phyloP scores from a whole-genome alignment of 345 rosid species.

The Populus ilicifolia region DNA sequence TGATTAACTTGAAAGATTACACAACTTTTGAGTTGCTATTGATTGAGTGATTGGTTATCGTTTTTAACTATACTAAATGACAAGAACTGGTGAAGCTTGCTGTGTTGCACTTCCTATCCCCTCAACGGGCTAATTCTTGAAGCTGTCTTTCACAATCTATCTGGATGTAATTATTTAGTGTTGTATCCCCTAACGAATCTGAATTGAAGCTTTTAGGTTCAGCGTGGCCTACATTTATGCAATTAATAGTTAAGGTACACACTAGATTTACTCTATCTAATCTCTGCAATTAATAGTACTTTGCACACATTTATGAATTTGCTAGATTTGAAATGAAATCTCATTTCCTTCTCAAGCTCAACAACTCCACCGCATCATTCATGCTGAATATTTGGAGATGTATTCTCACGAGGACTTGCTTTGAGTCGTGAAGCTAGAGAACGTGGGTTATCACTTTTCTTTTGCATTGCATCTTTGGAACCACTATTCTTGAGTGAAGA shows the following conservation, averaged over 20 bases:
- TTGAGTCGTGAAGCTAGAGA: constrained; percentile 21
- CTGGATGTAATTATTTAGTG: not conserved
- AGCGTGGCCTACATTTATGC: constrained; percentile 4
- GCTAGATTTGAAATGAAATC: not conserved
- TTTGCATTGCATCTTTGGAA: constrained; percentile 24
- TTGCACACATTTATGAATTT: constrained; percentile 17
- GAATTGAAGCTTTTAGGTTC: not conserved
- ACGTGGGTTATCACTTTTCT: constrained; percentile 20
- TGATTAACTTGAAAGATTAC: not conserved
- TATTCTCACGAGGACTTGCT: constrained; percentile 28
- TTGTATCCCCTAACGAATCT: not conserved
- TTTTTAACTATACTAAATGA: not conserved
- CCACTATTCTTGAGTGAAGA: constrained; percentile 22
- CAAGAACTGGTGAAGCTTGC: too few relatives aligned
- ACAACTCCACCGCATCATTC: not conserved
- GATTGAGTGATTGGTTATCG: not conserved
- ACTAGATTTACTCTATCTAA: constrained; percentile 1
- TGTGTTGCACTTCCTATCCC: not conserved
- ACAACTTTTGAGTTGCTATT: not conserved
- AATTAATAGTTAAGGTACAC: not conserved
- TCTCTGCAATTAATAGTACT: constrained; percentile 3
- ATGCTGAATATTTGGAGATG: constrained; percentile 40
- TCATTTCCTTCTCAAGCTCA: not conserved
- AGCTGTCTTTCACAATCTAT: not conserved
- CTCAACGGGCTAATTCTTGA: not conserved